These are phyloP conservation scores for Lecanicillium sp. DNA, from an alignment of 2,329 filamentous ascomycete species.

Conservation along the genomic window DNA sequence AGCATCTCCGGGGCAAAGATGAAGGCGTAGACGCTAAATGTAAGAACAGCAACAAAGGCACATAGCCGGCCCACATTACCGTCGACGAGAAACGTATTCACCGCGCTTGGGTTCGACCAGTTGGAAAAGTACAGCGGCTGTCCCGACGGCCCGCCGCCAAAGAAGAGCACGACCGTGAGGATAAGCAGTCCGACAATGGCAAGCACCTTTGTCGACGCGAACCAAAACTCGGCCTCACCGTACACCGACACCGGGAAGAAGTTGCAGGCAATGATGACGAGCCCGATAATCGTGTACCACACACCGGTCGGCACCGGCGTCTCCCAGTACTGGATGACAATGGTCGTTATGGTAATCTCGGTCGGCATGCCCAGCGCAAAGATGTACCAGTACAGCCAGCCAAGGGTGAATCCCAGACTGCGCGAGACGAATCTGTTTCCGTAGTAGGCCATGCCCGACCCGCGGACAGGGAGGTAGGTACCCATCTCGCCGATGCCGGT, in stretches of 20 bases:
- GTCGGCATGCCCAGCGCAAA: constrained; percentile 10
- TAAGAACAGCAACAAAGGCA: constrained; percentile 31
- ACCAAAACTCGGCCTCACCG: constrained; percentile 43
- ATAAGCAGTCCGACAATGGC: constrained; percentile 41
- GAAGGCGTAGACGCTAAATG: constrained; percentile 13
- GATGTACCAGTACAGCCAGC: constrained; percentile 36
- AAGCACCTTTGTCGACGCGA: constrained; percentile 38
- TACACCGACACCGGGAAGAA: constrained; percentile 32
- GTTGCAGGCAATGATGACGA: constrained; percentile 13
- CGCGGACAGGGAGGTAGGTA: constrained; percentile 17
- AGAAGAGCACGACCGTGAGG: constrained; percentile 35
- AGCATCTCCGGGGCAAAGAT: constrained; percentile 19
- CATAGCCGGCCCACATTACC: constrained; percentile 47
- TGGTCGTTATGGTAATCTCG: constrained; percentile 12
- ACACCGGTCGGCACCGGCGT: constrained; percentile 11
- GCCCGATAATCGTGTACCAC: constrained; percentile 13
- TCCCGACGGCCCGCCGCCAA: constrained; percentile 37
- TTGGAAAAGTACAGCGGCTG: constrained; percentile 36
- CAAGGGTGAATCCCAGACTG: constrained; percentile 28
- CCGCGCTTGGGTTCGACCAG: constrained; percentile 25
- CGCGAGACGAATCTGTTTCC: constrained; percentile 19
- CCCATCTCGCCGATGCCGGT: constrained; percentile 26
- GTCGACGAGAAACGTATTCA: constrained; percentile 22
- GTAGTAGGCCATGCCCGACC: constrained; percentile 16
- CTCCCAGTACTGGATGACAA: constrained; percentile 16